Percentiles rank a stretch among this genome's conserved stretches.
phyloP scores from a whole-genome alignment of 148 eudicot species.

The Persicaria maculosa region DNA sequence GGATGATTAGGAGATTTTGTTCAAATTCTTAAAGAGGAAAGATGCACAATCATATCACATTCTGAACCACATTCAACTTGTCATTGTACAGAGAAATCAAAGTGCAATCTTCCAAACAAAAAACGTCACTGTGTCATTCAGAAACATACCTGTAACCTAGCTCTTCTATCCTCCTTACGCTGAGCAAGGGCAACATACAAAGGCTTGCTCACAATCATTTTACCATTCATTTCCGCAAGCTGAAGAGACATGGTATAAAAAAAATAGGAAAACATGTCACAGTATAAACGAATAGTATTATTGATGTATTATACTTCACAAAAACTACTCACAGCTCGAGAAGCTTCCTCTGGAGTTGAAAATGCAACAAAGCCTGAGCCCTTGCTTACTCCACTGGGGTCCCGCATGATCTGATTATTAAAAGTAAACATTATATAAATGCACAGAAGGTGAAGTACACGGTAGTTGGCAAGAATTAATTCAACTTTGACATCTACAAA shows the following conservation, averaged over 20 bases:
- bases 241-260: conserved; percentile 17
- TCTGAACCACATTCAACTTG: background rate
- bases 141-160: conserved; percentile 58
- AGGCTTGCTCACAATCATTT: conserved; percentile 74
- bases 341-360: conserved; percentile 82
- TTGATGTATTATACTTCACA: background rate
- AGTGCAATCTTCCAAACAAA: background rate
- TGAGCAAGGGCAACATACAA: conserved; percentile 93
- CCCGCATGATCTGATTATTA: conserved; percentile 66
- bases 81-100: background rate
- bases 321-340: conserved; percentile 70
- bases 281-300: background rate
- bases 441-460: background rate
- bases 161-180: conserved; percentile 89
- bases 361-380: conserved; percentile 96
- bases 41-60: background rate
- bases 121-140: background rate
- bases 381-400: conserved; percentile 71
- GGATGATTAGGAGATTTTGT: background rate
- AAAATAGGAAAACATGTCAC: background rate
- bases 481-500: conserved; percentile 7
- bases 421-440: background rate
- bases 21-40: background rate
- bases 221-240: conserved; percentile 87
- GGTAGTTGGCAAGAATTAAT: background rate